Evolutionary conservation across 225 moss, liverwort and hornwort genomes (phyloP).

Genomic region (Pseudoscleropodium purum): DNA sequence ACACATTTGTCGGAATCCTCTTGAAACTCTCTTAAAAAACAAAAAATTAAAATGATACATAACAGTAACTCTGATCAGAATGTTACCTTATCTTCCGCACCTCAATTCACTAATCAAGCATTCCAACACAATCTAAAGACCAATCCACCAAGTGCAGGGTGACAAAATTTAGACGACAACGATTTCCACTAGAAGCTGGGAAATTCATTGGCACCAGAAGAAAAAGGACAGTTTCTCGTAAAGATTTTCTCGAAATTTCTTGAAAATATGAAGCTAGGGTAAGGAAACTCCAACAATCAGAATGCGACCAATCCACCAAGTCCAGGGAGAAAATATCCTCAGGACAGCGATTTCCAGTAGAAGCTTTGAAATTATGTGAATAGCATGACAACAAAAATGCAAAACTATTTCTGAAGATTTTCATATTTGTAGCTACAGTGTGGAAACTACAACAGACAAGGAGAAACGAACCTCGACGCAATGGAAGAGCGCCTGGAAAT

Average conservation of each 20-base stretch:
- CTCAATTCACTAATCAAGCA: not conserved
- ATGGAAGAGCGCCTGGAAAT: constrained; percentile 42
- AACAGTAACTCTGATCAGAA: not conserved
- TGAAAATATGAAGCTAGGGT: not conserved
- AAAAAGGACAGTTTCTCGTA: not conserved
- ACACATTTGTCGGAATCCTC: not conserved
- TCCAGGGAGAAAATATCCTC: not conserved
- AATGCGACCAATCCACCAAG: not conserved
- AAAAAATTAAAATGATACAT: not conserved
- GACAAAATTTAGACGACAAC: not conserved
- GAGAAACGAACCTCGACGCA: constrained; percentile 44
- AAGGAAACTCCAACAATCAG: not conserved
- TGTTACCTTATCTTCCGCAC: not conserved
- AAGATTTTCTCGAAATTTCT: not conserved
- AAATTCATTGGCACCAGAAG: not conserved
- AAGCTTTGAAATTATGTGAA: not conserved
- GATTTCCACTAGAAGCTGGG: not conserved
- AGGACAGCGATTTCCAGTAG: not conserved
- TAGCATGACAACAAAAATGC: not conserved
- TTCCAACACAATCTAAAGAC: not conserved
- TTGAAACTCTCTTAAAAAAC: not conserved
- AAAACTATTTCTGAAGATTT: not conserved
- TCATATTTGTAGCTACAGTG: not conserved
- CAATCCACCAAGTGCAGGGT: not conserved
- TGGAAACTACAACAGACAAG: not conserved